phyloP scores from a whole-genome alignment of 768 basidiomycete species.

The Russula sp. region DNA sequence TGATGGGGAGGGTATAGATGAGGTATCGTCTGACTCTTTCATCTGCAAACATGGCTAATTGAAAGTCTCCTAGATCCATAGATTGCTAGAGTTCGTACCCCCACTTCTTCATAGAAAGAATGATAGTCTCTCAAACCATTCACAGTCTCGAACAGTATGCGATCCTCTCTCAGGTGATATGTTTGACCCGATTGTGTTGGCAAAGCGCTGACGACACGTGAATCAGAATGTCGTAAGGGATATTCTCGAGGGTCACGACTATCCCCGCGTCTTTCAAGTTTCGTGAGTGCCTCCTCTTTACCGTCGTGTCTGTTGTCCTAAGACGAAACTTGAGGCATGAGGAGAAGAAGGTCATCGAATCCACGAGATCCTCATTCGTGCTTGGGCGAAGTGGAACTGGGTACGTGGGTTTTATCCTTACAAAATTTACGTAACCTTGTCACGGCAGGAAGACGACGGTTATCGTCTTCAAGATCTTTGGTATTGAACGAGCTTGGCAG shows the following conservation, averaged over 20 bases:
- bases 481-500: conserved; percentile 51
- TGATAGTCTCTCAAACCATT: background rate
- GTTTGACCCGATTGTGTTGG: background rate
- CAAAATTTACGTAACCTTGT: background rate
- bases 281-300: conserved; percentile 6
- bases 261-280: conserved; percentile 16
- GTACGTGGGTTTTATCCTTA: conserved; percentile 30
- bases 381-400: conserved; percentile 62
- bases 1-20: conserved; percentile 3
- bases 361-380: conserved; percentile 13
- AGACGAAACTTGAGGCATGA: conserved; percentile 1
- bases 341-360: conserved; percentile 16
- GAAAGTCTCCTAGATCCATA: background rate
- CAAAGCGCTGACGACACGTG: background rate
- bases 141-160: conserved; percentile 17
- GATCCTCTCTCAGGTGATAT: conserved; percentile 8
- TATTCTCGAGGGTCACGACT: conserved; percentile 14
- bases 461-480: conserved; percentile 70
- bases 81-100: conserved; percentile 9
- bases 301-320: background rate
- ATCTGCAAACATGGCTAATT: background rate
- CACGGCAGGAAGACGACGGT: conserved; percentile 60
- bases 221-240: conserved; percentile 6
- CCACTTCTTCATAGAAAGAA: background rate
- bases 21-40: background rate